Percentiles rank a stretch among this genome's conserved stretches.
These are phyloP conservation scores for Hyaloscypha finlandica DNA, from an alignment of 495 filamentous ascomycete genomes.

Conservation along the genomic window DNA sequence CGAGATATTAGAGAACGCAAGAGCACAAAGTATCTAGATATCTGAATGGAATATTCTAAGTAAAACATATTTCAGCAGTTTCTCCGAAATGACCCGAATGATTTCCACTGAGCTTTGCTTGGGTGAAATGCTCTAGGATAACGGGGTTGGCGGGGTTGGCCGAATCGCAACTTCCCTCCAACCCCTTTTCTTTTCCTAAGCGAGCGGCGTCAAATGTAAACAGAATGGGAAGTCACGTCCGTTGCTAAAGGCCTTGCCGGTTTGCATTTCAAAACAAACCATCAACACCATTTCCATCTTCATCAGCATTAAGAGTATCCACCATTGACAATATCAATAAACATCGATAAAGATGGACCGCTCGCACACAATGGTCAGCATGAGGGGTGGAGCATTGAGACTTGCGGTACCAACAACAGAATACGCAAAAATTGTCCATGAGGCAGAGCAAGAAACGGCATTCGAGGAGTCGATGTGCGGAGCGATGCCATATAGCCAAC, in stretches of 20 bases:
- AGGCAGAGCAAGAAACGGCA: background rate
- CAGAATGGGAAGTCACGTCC: background rate
- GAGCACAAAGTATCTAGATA: no score
- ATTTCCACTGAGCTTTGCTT: no score
- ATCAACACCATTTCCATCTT: background rate
- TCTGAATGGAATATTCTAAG: no score
- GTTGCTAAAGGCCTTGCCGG: background rate
- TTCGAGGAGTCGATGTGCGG: background rate
- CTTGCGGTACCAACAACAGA: background rate
- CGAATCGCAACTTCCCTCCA: no score
- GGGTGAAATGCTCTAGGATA: no score
- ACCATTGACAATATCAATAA: background rate
- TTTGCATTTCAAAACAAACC: background rate
- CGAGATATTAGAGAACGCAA: no score
- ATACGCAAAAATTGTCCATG: background rate
- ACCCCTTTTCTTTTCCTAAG: no score
- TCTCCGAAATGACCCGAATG: no score
- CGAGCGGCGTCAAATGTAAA: no score
- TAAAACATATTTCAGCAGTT: no score
- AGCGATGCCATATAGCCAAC: background rate
- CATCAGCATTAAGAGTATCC: background rate
- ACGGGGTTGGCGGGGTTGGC: no score
- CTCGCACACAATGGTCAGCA: background rate
- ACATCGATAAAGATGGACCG: background rate
- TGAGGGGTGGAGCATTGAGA: background rate